These are phyloP conservation scores for Wallacemonas sp. DNA, from an alignment of 208 protist species.

Conservation along the genomic window DNA sequence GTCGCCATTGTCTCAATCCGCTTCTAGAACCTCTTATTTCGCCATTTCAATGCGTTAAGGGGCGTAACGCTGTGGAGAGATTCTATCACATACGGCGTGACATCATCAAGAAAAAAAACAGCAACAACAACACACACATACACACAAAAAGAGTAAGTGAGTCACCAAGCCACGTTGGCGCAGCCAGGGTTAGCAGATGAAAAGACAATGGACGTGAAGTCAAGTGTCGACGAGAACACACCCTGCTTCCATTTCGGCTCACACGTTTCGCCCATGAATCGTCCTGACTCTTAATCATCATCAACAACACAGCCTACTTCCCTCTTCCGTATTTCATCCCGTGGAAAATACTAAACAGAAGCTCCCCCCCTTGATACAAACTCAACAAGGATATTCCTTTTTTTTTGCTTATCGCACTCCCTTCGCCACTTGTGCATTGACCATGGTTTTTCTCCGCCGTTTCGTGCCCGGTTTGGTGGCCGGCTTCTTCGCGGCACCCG, in stretches of 20 bases:
- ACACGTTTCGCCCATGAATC: too few relatives aligned
- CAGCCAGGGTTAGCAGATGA: not conserved
- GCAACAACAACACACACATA: slow-evolving; percentile 6
- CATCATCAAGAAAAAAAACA: slow-evolving; percentile 21
- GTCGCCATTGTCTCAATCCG: too few relatives aligned
- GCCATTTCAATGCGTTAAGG: not conserved
- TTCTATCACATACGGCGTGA: not conserved
- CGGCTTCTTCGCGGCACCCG: slow-evolving; percentile 31
- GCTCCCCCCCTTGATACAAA: too few relatives aligned
- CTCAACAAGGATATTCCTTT: too few relatives aligned
- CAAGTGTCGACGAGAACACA: too few relatives aligned
- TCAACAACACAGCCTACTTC: too few relatives aligned
- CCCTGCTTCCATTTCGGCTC: too few relatives aligned
- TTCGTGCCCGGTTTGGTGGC: slow-evolving; percentile 23
- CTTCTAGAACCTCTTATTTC: slow-evolving; percentile 19
- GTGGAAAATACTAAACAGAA: too few relatives aligned
- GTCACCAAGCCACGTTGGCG: not conserved
- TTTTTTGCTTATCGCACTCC: too few relatives aligned
- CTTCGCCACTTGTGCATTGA: not conserved
- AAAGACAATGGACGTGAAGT: too few relatives aligned
- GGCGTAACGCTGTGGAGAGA: slow-evolving; percentile 17
- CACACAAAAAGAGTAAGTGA: slow-evolving; percentile 8
- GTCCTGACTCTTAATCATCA: too few relatives aligned
- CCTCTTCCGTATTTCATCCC: too few relatives aligned
- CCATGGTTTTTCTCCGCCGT: slow-evolving; percentile 30